Percentiles rank a stretch among this genome's conserved stretches.
phyloP scores from a whole-genome alignment of 192 early-diverging fungal species.

The Coemansia aciculifera region DNA sequence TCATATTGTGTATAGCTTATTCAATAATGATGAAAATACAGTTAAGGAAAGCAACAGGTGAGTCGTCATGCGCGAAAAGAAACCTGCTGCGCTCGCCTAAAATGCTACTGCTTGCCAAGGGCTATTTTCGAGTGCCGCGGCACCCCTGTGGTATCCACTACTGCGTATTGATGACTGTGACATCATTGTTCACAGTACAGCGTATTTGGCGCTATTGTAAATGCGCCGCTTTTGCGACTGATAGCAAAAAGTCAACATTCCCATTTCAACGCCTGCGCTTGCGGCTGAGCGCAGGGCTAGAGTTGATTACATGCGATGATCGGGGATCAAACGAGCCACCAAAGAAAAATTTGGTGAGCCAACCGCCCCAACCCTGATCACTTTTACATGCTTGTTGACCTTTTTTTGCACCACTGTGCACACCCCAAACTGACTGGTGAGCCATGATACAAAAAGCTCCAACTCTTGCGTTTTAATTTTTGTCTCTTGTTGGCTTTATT shows the following conservation, averaged over 20 bases:
- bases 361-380: conserved; percentile 10
- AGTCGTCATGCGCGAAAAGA: neutral
- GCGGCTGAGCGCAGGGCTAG: neutral
- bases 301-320: conserved; percentile 10
- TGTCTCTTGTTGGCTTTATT: conserved; percentile 13
- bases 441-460: neutral
- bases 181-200: neutral
- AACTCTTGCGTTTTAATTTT: conserved; percentile 8
- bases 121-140: neutral
- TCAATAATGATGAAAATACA: neutral
- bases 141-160: neutral
- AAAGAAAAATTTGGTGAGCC: conserved; percentile 20
- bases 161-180: neutral
- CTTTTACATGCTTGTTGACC: conserved; percentile 9
- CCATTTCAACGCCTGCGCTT: neutral
- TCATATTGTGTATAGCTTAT: conserved; percentile 5
- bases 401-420: neutral
- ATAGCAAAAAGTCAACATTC: neutral
- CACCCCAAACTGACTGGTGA: conserved; percentile 2
- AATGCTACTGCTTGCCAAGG: neutral
- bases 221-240: neutral
- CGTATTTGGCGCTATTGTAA: neutral
- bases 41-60: neutral
- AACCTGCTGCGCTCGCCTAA: neutral
- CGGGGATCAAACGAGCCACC: conserved; percentile 11